Conservation (phyloP, 441 rosid species). For the Croton setiger region DNA sequence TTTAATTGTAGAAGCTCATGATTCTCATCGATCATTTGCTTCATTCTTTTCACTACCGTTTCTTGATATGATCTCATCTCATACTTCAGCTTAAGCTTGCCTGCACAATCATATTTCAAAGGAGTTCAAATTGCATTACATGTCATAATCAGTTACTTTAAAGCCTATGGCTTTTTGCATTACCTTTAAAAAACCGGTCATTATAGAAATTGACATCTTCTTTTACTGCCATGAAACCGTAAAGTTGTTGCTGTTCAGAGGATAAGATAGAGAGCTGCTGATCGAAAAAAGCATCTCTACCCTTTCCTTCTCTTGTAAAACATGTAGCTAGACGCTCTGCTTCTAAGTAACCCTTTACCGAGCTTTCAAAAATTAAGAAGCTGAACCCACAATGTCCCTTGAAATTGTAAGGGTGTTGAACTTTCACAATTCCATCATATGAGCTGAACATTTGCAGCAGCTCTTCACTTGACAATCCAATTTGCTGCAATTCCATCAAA, state of each 20-base stretch:
- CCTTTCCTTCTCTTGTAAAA: constrained; percentile 32
- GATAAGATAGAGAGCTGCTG: constrained; percentile 12
- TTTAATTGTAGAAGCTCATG: constrained; percentile 50
- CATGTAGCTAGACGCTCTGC: constrained; percentile 33
- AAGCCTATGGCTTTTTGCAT: too few relatives aligned
- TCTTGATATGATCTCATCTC: constrained; percentile 52
- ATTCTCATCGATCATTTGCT: constrained; percentile 55
- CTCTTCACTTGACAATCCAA: constrained; percentile 30
- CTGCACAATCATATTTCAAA: background rate
- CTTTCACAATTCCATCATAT: constrained; percentile 26
- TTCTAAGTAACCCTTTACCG: constrained; percentile 31
- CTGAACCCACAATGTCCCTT: constrained; percentile 36
- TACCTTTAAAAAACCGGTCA: background rate
- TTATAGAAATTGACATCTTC: constrained; percentile 32
- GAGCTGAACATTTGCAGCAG: constrained; percentile 30
- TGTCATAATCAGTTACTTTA: too few relatives aligned
- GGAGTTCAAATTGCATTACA: background rate
- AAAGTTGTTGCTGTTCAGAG: constrained; percentile 27
- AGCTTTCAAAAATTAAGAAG: constrained; percentile 33
- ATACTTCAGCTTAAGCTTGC: constrained; percentile 9
- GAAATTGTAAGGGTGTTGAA: constrained; percentile 27
- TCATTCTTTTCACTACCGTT: constrained; percentile 51
- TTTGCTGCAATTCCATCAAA: constrained; percentile 24
- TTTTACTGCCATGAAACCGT: constrained; percentile 31
- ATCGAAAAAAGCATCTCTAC: constrained; percentile 24